phyloP scores from a whole-genome alignment of 1,139 yeast species.

The Candida sojae region DNA sequence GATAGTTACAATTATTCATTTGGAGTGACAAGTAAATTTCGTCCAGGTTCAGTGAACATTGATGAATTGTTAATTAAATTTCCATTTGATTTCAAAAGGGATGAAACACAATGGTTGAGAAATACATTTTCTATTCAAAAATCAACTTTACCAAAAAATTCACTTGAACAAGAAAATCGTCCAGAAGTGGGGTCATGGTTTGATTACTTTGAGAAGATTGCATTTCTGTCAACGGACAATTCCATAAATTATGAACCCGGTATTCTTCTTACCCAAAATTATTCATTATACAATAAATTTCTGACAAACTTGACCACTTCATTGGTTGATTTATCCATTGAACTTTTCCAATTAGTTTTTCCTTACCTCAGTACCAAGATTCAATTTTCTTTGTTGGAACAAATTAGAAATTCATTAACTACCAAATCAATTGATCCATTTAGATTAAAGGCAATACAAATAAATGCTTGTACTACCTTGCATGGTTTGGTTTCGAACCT shows the following conservation, averaged over 20 bases:
- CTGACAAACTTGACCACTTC: slow-evolving; percentile 48
- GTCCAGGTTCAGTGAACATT: slow-evolving; percentile 19
- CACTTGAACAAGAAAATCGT: slow-evolving; percentile 8
- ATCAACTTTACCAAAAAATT: slow-evolving; percentile 7
- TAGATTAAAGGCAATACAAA: slow-evolving; percentile 51
- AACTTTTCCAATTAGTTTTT: slow-evolving; percentile 69
- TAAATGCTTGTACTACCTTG: slow-evolving; percentile 66
- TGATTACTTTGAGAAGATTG: slow-evolving; percentile 30
- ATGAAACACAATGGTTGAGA: slow-evolving; percentile 11
- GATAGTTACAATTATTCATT: slow-evolving; percentile 40
- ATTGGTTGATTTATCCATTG: slow-evolving; percentile 75
- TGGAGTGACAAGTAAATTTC: slow-evolving; percentile 43
- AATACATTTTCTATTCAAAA: slow-evolving; percentile 18
- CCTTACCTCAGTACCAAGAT: slow-evolving; percentile 77
- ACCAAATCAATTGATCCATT: slow-evolving; percentile 31
- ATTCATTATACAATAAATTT: slow-evolving; percentile 25
- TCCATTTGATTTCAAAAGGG: slow-evolving; percentile 4
- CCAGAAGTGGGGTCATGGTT: slow-evolving; percentile 26
- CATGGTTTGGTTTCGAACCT: slow-evolving; percentile 53
- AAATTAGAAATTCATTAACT: slow-evolving; percentile 57
- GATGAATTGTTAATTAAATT: slow-evolving; percentile 28
- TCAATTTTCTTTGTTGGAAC: slow-evolving; percentile 84
- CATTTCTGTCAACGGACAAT: slow-evolving; percentile 26
- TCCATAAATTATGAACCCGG: slow-evolving; percentile 39
- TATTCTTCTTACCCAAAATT: slow-evolving; percentile 26